Evolutionary conservation across 2,329 filamentous ascomycete species (phyloP), one percentile per base, ranked within the genome.

Genomic region (Albifimbria verrucaria): DNA sequence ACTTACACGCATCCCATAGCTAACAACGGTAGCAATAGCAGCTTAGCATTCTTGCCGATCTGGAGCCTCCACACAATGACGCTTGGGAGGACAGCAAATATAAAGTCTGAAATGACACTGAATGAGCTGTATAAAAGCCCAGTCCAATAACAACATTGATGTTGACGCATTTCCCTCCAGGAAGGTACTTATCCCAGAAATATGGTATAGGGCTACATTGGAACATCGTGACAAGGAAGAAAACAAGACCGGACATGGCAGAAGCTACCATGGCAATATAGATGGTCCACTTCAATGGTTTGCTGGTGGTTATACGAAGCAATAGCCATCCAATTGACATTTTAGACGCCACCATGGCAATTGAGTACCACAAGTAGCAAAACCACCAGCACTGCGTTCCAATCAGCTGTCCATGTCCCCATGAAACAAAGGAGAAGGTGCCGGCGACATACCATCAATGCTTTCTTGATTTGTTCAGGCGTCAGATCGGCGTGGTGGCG

Each of bases 61-160:
- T 83, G 76, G 23, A 85, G 63, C 23, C 76, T 73, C 69, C 73
- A 78, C 1, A 86, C 72, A 3, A 87, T 68, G 55, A 78, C 77
- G 9, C 79, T 72, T 0, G 80, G 80, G 3, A 83, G 62, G 11
- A 82, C 62, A 5, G 78, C 79, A 50, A 81, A 72, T 0, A 73
- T 75, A 49, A 81, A 74, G 61, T 83, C 80, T 41, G 73, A 77
- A 24, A 77, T 62, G 32, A 78, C 75, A 39, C 74, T 78, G 23
- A 74, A 69, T 2, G 68, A 72, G 57, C 78, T 80, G 63, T 82
- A 81, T 2, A 78, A 62, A 52, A 80, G 5, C 76, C 78, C 25
- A 83, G 71, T 20, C 67, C 73, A 50, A 80, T 77, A 23, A 86
- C 73, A 50, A 78, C 68, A 2, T 73, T 67, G 7, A 68, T 57